These are phyloP conservation scores for Tripidium arundinaceum DNA, from an alignment of 202 grass and related monocot species.

Conservation along the genomic window DNA sequence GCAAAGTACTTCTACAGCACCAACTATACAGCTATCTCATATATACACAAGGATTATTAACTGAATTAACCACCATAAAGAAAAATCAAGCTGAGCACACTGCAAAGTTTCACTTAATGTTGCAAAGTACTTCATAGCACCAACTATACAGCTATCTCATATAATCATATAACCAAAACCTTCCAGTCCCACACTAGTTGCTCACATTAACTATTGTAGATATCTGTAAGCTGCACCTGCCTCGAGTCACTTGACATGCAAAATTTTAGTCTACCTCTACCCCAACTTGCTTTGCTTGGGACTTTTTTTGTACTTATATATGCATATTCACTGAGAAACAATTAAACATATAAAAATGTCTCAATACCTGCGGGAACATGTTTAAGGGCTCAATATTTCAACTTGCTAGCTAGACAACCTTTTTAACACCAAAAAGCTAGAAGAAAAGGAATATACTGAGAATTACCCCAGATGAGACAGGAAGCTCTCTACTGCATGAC, in stretches of 20 bases:
- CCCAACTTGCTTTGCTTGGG: background rate
- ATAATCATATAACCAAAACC: background rate
- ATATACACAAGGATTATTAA: too few species aligned
- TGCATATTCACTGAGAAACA: background rate
- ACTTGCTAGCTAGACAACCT: background rate
- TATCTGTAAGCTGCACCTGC: background rate
- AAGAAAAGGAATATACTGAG: background rate
- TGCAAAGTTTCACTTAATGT: background rate
- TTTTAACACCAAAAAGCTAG: background rate
- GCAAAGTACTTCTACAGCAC: background rate
- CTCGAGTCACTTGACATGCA: too few species aligned
- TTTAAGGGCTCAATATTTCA: background rate
- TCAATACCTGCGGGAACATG: background rate
- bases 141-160: background rate
- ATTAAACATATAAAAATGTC: background rate
- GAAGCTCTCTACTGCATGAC: background rate
- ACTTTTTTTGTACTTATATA: background rate
- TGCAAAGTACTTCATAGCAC: background rate
- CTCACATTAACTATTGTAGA: background rate
- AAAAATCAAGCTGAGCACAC: background rate
- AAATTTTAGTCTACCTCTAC: background rate
- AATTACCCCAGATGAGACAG: background rate
- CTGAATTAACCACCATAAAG: background rate
- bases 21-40: background rate
- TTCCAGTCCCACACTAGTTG: background rate